Base-by-base conservation (phyloP, 176 grass and related monocot species). In the Carex cristatella region DNA sequence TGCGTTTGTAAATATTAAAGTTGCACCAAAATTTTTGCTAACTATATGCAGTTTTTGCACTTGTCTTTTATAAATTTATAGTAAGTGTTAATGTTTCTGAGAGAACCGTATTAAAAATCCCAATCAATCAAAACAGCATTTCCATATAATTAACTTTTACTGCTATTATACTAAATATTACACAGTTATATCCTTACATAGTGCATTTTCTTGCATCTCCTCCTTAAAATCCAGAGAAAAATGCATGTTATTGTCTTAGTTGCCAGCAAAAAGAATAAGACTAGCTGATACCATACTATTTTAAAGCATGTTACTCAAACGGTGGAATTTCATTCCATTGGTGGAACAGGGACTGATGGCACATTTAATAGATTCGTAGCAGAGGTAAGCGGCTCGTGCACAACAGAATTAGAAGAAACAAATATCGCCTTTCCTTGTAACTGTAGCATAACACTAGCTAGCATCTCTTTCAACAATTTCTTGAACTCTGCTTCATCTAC, bases 401-500 rank as follows among this genome's bases (percentile, higher is more conserved):
- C 87, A 18, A 97, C 86, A 12, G 89, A 85, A 81, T 87, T 88
- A 61, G 87, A 92, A 33, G 89, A 92, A 73, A 97, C 18, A 88
- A 91, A 94, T 27, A 97, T 42, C 0, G 94, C 89, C n/a, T 80
- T 81, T 3, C 65, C 69, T 57, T 84, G 90, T 79, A 97, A 82
- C 60, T 81, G 89, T 79, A 84, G 63, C 92, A 97, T 97, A 42
- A 91, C 83, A 31, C 87, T 85, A 33, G 78, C 82, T 74, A 94
- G 89, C 33, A 91, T 61, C 54, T 91, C 89, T 8, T 86, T 89
- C 86, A 97, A 76, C 10, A 81, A 73, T 58, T 91, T 90, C 89
- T 97, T 97, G 89, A 94, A 97, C 74, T 79, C 84, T 0, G 84
- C 72, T 84, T 97, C 90, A 5, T 88, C 84, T 12, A 86, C 67